These are phyloP conservation scores for Ormosia emarginata DNA, from an alignment of 306 rosid genomes.

Conservation along the genomic window DNA sequence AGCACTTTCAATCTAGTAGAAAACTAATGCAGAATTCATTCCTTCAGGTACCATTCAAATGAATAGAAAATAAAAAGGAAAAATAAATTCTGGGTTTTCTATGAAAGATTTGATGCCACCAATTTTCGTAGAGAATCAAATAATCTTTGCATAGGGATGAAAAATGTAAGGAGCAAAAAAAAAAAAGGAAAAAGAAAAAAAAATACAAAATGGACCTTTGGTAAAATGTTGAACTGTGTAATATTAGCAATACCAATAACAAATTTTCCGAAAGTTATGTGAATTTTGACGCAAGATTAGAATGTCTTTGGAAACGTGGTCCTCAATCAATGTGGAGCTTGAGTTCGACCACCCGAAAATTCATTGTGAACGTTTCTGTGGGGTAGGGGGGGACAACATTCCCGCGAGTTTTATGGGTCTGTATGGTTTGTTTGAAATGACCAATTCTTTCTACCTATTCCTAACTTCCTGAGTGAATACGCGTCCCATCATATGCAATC, in stretches of 20 bases:
- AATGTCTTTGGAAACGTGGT: not conserved
- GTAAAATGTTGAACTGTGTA: conserved; percentile 20
- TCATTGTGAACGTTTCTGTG: conserved; percentile 21
- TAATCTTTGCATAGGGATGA: conserved; percentile 2
- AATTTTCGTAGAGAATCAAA: conserved; percentile 13
- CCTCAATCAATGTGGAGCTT: not conserved
- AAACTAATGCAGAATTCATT: not conserved
- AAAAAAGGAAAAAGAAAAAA: not conserved
- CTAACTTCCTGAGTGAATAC: not conserved
- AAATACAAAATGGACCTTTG: not conserved
- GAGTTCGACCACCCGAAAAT: conserved; percentile 8
- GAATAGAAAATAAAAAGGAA: not conserved
- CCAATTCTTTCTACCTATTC: conserved; percentile 16
- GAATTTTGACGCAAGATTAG: conserved; percentile 20
- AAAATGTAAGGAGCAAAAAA: conserved; percentile 16
- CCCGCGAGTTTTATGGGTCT: conserved; percentile 20
- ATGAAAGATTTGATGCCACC: not conserved
- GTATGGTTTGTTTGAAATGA: conserved; percentile 23
- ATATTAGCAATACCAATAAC: not conserved
- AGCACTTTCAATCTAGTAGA: not conserved
- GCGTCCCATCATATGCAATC: too few relatives aligned
- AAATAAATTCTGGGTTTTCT: not conserved
- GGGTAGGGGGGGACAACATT: conserved; percentile 4
- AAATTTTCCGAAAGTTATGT: conserved; percentile 9
- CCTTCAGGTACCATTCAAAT: not conserved